A percentile compares a stretch with the other conserved stretches of the same genome.
These are phyloP conservation scores for Nannizzia gypsea DNA, from an alignment of 2,329 filamentous ascomycete species.

Conservation along the genomic window DNA sequence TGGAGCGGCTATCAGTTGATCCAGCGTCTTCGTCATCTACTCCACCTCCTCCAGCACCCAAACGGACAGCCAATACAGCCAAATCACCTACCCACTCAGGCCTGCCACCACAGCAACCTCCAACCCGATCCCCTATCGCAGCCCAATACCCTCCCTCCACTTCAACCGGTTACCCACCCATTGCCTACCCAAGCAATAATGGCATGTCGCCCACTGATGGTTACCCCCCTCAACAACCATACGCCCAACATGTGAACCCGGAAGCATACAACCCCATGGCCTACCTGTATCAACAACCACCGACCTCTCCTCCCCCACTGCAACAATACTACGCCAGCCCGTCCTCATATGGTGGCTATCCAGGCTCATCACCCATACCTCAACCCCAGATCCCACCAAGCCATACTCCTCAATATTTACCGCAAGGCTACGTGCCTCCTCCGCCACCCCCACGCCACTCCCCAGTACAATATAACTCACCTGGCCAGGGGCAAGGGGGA, in stretches of 20 bases:
- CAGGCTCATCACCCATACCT: conserved; percentile 23
- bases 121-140: neutral
- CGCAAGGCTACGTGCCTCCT: conserved; percentile 55
- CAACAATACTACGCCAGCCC: conserved; percentile 28
- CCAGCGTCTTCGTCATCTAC: conserved; percentile 33
- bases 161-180: neutral
- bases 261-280: conserved; percentile 42
- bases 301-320: conserved; percentile 34
- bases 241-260: conserved; percentile 24
- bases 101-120: conserved; percentile 2
- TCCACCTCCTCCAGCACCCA: conserved; percentile 29
- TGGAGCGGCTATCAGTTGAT: conserved; percentile 92
- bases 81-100: conserved; percentile 3
- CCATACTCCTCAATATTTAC: conserved; percentile 38
- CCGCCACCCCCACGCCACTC: conserved; percentile 56
- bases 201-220: conserved; percentile 18
- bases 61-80: conserved; percentile 24
- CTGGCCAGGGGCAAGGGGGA: conserved; percentile 14
- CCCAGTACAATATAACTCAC: conserved; percentile 35
- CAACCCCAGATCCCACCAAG: conserved; percentile 19
- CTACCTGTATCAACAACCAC: conserved; percentile 34
- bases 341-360: conserved; percentile 24
- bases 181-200: neutral
- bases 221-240: conserved; percentile 17
- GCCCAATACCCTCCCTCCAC: neutral